Conservation (phyloP, 2,329 filamentous ascomycete genomes). For the Pestalotiopsis sp. region DNA sequence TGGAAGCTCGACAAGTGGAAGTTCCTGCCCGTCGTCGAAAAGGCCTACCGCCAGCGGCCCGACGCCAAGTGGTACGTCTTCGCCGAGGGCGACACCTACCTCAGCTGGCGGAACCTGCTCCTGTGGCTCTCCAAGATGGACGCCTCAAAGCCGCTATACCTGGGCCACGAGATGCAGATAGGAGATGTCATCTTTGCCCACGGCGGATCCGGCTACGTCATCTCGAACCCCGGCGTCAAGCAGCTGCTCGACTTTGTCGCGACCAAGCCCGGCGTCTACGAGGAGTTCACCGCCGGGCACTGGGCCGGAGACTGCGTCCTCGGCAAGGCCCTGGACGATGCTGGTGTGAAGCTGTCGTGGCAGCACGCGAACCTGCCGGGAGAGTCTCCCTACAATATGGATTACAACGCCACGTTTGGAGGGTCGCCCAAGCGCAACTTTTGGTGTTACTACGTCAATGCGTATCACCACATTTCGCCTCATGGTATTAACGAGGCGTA, state of each 20-base stretch:
- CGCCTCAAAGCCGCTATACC: constrained; percentile 48
- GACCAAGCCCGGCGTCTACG: constrained; percentile 41
- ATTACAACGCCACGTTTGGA: constrained; percentile 43
- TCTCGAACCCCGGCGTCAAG: constrained; percentile 52
- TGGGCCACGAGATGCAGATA: constrained; percentile 56
- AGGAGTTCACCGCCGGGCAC: constrained; percentile 46
- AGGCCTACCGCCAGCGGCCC: constrained; percentile 40
- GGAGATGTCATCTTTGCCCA: constrained; percentile 54
- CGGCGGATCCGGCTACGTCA: constrained; percentile 54
- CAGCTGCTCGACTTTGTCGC: constrained; percentile 43
- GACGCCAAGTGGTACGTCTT: constrained; percentile 62
- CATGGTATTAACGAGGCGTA: constrained; percentile 43
- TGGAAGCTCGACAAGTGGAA: constrained; percentile 62
- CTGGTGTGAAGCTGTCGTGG: constrained; percentile 44
- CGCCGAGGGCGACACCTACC: constrained; percentile 60
- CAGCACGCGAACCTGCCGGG: constrained; percentile 48
- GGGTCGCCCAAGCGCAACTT: constrained; percentile 39
- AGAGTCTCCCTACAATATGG: constrained; percentile 41
- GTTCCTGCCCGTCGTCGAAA: constrained; percentile 56
- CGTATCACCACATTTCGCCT: constrained; percentile 50
- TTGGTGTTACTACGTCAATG: constrained; percentile 52
- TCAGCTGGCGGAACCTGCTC: constrained; percentile 55
- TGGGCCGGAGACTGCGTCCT: constrained; percentile 55
- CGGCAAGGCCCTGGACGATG: constrained; percentile 46
- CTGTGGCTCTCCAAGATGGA: constrained; percentile 57